phyloP scores from a whole-genome alignment of 2,329 filamentous ascomycete species.

The Apiospora koreana region DNA sequence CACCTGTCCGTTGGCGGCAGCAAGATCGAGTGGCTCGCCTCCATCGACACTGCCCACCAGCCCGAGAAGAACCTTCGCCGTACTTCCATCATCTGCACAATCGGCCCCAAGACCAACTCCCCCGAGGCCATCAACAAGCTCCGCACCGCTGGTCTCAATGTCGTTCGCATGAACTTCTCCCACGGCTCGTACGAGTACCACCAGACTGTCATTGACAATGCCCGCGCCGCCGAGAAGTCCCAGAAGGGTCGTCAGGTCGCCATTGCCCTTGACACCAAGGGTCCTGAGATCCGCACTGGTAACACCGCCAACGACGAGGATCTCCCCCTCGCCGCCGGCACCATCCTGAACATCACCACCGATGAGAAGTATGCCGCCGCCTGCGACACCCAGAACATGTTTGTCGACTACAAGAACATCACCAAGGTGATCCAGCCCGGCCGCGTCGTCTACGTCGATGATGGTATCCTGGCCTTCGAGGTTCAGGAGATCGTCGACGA shows the following conservation, averaged over 20 bases:
- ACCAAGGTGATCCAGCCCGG: constrained; percentile 93
- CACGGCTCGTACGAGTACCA: constrained; percentile 95
- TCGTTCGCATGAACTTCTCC: constrained; percentile 99
- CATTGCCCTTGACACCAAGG: constrained; percentile 83
- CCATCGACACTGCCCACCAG: constrained; percentile 84
- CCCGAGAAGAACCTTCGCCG: constrained; percentile 90
- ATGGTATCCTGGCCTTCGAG: constrained; percentile 95
- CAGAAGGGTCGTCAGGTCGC: constrained; percentile 85
- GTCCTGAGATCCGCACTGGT: constrained; percentile 62
- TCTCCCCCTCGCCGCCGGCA: constrained; percentile 80
- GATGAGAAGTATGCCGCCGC: constrained; percentile 87
- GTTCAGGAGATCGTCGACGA: constrained; percentile 86
- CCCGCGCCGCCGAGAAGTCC: constrained; percentile 78
- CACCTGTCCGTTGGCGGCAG: constrained; percentile 80
- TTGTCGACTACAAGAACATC: constrained; percentile 99
- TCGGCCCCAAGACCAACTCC: constrained; percentile 98
- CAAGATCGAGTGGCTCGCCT: constrained; percentile 65
- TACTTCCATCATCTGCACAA: constrained; percentile 98
- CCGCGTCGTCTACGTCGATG: constrained; percentile 96
- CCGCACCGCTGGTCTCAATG: constrained; percentile 87
- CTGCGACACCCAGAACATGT: constrained; percentile 94
- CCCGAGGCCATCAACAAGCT: constrained; percentile 96
- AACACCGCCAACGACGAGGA: constrained; percentile 84
- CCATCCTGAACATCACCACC: constrained; percentile 92
- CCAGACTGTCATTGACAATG: constrained; percentile 96